Conservation (phyloP, 176 grass and related monocot species). For the Bromus sterilis region DNA sequence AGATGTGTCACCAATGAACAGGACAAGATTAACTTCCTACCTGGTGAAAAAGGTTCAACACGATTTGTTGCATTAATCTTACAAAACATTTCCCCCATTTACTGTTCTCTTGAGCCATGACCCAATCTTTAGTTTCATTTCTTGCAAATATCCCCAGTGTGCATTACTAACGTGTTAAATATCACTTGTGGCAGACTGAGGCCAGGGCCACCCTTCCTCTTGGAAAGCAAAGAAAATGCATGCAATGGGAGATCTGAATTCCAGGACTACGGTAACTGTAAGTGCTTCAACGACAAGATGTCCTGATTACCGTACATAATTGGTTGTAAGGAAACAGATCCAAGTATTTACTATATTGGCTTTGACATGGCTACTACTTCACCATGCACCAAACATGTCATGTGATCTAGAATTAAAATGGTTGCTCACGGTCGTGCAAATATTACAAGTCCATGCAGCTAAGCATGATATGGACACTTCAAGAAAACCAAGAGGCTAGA, state of each 20-base stretch:
- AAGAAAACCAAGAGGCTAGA: not conserved
- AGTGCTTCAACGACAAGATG: not conserved
- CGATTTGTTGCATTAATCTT: not conserved
- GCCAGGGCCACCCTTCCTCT: no score
- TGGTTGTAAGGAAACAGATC: not conserved
- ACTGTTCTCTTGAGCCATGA: not conserved
- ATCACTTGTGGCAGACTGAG: no score
- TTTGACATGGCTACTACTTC: constrained; percentile 4
- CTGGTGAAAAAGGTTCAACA: not conserved
- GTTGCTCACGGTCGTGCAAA: not conserved
- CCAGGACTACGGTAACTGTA: not conserved
- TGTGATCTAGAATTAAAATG: constrained; percentile 28
- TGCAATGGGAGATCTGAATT: not conserved
- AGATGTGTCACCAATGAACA: constrained; percentile 3
- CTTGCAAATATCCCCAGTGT: not conserved
- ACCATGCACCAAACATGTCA: constrained; percentile 14
- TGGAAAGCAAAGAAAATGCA: no score
- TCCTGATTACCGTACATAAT: not conserved
- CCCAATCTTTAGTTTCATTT: not conserved
- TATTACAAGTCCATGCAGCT: constrained; percentile 25
- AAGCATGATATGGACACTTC: not conserved
- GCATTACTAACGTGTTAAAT: no score
- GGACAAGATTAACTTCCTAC: not conserved
- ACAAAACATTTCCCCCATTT: not conserved
- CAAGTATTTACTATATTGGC: not conserved